A percentile compares a stretch with the other conserved stretches of the same genome.
phyloP scores from a whole-genome alignment of 148 eudicot species.

The Simmondsia chinensis region DNA sequence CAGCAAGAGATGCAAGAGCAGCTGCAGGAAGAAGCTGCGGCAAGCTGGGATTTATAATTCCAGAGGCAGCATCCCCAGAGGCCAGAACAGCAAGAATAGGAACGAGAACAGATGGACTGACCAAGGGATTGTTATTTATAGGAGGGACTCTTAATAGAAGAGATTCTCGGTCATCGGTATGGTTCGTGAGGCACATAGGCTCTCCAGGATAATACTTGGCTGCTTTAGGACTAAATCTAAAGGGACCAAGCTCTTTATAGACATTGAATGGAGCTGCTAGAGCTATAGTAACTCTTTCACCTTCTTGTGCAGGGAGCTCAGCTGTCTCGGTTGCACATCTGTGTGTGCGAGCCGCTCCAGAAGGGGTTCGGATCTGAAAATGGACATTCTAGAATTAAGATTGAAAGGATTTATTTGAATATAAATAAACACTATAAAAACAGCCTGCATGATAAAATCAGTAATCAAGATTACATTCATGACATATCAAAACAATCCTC shows the following conservation, averaged over 20 bases:
- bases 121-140: constrained; percentile 34
- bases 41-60: constrained; percentile 76
- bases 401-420: neutral
- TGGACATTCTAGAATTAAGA: constrained; percentile 1
- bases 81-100: constrained; percentile 73
- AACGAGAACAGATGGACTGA: constrained; percentile 53
- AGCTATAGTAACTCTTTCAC: constrained; percentile 91
- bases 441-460: too few relatives aligned
- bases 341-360: constrained; percentile 83
- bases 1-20: constrained; percentile 59
- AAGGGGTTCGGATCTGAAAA: constrained; percentile 78
- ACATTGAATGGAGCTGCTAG: constrained; percentile 78
- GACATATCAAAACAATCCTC: too few relatives aligned
- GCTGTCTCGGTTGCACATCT: constrained; percentile 88
- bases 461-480: too few relatives aligned
- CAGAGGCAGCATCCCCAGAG: constrained; percentile 90
- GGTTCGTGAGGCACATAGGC: constrained; percentile 84
- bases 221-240: constrained; percentile 62
- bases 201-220: constrained; percentile 76
- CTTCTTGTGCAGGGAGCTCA: constrained; percentile 92
- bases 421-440: too few relatives aligned
- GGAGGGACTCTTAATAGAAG: constrained; percentile 77
- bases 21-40: constrained; percentile 78
- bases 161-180: constrained; percentile 70
- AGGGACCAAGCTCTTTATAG: constrained; percentile 77